Evolutionary conservation across 2,329 filamentous ascomycete species (phyloP).

Genomic region (Parascedosporium putredinis): DNA sequence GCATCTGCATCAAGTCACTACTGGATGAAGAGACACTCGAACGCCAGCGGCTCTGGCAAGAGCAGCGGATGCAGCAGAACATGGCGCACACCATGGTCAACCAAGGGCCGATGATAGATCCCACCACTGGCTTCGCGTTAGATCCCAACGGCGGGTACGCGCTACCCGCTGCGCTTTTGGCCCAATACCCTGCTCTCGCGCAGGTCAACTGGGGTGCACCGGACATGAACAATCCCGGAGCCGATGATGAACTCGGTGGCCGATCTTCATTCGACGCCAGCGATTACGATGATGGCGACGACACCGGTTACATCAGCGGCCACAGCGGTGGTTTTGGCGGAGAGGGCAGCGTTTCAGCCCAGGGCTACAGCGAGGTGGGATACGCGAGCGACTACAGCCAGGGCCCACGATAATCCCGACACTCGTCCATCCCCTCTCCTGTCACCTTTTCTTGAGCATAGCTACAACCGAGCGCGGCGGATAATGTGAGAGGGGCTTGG

Average conservation of each 20-base stretch:
- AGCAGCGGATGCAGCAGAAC: conserved; percentile 58
- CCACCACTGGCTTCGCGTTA: conserved; percentile 47
- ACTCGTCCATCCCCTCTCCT: not conserved
- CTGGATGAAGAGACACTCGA: conserved; percentile 88
- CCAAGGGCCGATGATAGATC: conserved; percentile 44
- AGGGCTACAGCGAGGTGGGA: conserved; percentile 44
- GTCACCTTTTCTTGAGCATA: conserved; percentile 9
- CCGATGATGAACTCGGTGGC: conserved; percentile 68
- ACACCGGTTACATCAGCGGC: conserved; percentile 56
- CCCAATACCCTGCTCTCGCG: conserved; percentile 89
- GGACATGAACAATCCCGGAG: conserved; percentile 53
- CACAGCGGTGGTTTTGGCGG: conserved; percentile 47
- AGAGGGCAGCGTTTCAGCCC: conserved; percentile 39
- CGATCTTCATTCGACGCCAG: conserved; percentile 74
- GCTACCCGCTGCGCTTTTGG: conserved; percentile 77
- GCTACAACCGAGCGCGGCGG: too few species aligned
- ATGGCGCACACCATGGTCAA: conserved; percentile 47
- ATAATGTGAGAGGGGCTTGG: too few species aligned
- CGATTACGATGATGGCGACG: conserved; percentile 65
- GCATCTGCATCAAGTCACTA: conserved; percentile 94
- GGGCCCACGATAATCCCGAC: conserved; percentile 19
- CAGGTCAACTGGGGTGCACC: conserved; percentile 68
- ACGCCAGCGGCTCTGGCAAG: conserved; percentile 63
- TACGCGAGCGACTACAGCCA: conserved; percentile 42
- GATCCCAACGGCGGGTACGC: conserved; percentile 49